A percentile compares a stretch with the other conserved stretches of the same genome.
These are phyloP conservation scores for Stachybotrys chlorohalonatus DNA, from an alignment of 2,329 filamentous ascomycete species.

Conservation along the genomic window DNA sequence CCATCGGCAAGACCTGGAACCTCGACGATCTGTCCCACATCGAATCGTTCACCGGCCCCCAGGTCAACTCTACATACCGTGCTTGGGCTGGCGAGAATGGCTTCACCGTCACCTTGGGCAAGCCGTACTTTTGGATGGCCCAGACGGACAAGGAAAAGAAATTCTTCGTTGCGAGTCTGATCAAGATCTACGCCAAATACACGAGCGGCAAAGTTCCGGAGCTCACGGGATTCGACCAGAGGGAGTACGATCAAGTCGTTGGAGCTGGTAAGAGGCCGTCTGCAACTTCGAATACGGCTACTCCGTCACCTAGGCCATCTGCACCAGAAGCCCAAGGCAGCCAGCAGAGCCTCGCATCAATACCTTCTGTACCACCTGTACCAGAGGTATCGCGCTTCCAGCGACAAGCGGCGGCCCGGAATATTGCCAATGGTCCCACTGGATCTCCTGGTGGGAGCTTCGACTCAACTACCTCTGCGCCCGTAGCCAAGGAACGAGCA, in stretches of 20 bases:
- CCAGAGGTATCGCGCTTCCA: conserved; percentile 18
- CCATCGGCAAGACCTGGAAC: conserved; percentile 97
- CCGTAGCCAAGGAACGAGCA: conserved; percentile 18
- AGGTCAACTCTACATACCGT: conserved; percentile 49
- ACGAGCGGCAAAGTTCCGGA: conserved; percentile 77
- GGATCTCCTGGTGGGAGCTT: conserved; percentile 43
- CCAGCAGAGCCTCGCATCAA: conserved; percentile 4
- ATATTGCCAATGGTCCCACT: conserved; percentile 25
- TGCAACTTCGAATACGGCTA: conserved; percentile 9
- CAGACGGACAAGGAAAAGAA: conserved; percentile 93
- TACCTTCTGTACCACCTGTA: not conserved
- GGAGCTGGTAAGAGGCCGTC: conserved; percentile 41
- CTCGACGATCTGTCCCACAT: conserved; percentile 81
- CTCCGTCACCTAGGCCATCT: conserved; percentile 18
- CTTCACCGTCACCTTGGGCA: conserved; percentile 81
- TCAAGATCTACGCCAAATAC: conserved; percentile 97
- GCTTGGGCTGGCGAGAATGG: conserved; percentile 76
- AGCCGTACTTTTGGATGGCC: conserved; percentile 96
- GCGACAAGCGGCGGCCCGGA: conserved; percentile 19
- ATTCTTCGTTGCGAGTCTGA: conserved; percentile 91
- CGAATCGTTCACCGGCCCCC: conserved; percentile 65
- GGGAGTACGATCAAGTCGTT: conserved; percentile 67
- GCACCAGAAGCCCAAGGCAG: conserved; percentile 13
- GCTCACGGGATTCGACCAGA: conserved; percentile 72
- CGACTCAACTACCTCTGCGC: conserved; percentile 31